These are phyloP conservation scores for Bromus sterilis DNA, from an alignment of 176 grass and related monocot genomes.

Conservation along the genomic window DNA sequence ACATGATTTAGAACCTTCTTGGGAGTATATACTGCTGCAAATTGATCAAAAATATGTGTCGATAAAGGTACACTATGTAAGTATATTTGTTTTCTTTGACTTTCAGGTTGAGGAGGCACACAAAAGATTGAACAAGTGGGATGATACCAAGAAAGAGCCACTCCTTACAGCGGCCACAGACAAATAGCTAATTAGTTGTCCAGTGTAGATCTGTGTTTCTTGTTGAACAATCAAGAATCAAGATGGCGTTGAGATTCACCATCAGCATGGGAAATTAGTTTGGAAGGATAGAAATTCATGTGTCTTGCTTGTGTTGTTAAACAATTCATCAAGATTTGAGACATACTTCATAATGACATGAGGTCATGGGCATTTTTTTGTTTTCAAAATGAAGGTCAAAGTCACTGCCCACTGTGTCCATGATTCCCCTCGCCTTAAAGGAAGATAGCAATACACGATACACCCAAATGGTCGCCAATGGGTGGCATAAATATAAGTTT, in stretches of 20 bases:
- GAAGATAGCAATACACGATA: no score
- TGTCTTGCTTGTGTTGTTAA: not conserved
- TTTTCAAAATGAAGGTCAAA: no score
- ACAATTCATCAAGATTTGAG: not conserved
- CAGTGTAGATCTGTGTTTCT: not conserved
- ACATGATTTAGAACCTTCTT: not conserved
- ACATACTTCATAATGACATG: not conserved
- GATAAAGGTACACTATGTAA: not conserved
- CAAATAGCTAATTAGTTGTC: not conserved
- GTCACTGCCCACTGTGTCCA: no score
- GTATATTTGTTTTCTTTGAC: not conserved
- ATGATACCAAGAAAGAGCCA: conserved; percentile 47
- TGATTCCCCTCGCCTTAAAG: no score
- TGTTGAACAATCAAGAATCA: not conserved
- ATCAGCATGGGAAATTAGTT: not conserved
- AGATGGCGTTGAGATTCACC: not conserved
- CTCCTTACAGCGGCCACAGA: conserved; percentile 20
- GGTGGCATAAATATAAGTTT: no score
- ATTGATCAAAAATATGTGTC: not conserved
- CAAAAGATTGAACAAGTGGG: conserved; percentile 43
- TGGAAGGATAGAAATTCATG: not conserved
- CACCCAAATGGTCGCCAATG: no score
- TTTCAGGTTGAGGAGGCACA: conserved; percentile 53
- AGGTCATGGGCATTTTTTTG: no score
- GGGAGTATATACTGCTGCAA: not conserved